Conservation (phyloP, 768 basidiomycete species). For the Termitomyces sp. region DNA sequence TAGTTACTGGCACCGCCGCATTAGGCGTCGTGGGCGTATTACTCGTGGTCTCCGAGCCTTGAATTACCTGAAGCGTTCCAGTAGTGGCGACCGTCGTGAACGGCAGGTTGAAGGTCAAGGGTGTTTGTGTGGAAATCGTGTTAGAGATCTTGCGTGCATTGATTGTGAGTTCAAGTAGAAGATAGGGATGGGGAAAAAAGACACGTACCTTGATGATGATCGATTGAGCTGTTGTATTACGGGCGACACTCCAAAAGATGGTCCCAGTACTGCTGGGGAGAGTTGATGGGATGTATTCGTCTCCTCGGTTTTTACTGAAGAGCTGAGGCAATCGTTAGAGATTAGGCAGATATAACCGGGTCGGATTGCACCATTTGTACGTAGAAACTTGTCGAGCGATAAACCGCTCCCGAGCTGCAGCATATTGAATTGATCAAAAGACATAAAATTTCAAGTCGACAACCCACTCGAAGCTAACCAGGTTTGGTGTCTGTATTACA, state of each 20-base stretch:
- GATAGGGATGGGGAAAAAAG: neutral
- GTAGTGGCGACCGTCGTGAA: slow-evolving; percentile 38
- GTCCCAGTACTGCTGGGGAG: slow-evolving; percentile 42
- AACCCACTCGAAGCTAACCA: slow-evolving; percentile 52
- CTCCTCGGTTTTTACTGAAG: slow-evolving; percentile 57
- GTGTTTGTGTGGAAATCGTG: slow-evolving; percentile 31
- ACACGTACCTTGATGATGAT: slow-evolving; percentile 53
- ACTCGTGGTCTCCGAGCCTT: slow-evolving; percentile 42
- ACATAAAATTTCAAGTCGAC: neutral
- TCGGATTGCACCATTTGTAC: slow-evolving; percentile 41
- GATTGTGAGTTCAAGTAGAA: neutral
- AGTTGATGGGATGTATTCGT: slow-evolving; percentile 59
- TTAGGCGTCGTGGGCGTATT: slow-evolving; percentile 51
- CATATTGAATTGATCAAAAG: neutral
- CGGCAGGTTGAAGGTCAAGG: slow-evolving; percentile 48
- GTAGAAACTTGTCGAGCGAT: slow-evolving; percentile 52
- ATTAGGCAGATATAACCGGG: neutral
- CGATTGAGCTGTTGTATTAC: slow-evolving; percentile 28
- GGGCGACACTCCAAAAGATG: slow-evolving; percentile 57
- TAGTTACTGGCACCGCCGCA: slow-evolving; percentile 39
- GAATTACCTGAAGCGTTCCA: slow-evolving; percentile 45
- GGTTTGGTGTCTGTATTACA: slow-evolving; percentile 37
- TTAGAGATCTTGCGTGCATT: slow-evolving; percentile 41
- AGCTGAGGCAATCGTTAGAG: slow-evolving; percentile 31
- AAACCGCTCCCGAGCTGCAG: slow-evolving; percentile 38